Base-by-base conservation (phyloP, 2,329 filamentous ascomycete genomes). In the Aspergillus novofumigatus region DNA sequence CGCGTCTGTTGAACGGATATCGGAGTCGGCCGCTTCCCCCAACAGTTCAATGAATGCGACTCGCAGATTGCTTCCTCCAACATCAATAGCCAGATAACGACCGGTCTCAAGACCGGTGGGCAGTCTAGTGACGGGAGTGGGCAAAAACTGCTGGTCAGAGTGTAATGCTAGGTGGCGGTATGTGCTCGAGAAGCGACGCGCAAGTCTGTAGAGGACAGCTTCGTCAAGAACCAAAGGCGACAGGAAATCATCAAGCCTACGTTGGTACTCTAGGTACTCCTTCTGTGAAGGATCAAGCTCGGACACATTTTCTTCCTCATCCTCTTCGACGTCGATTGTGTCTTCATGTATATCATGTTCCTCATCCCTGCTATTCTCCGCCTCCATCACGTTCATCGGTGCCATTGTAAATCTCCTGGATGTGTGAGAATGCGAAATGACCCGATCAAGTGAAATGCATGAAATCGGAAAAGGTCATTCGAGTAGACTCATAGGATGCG, bases 41-140 rank as follows among this genome's bases (percentile, higher is more conserved):
- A 80, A 58, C 26, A 84, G 67, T 54, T 84, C 81, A 58, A 84
- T 81, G 56, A 83, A 83, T 3, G 80, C 81, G 21, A 83, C 81
- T 58, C 82, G 75, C 47, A 84, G 70, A 60, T 84, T 84, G 54
- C 78, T 82, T 5, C 81, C 81, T 48, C 82, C 82, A 38, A 84
- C 80, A 67, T 84, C 81, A 54, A 84, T 83, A 49, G 80, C 80
- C 52, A 84, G 64, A 61, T 83, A 84, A 26, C 76, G 79, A 42
- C 81, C 81, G 5, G 78, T 80, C 65, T 84, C 81, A 61, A 78
- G 73, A 20, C 82, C 81, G 1, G 76, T 80, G 11, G 77, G 77
- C 29, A 80, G 63, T 57, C 72, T 71, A 21, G 77, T 79, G 21
- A 79, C 76, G 0, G 77, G 77, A 0, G 77, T 80, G 17, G 77